Conservation (phyloP, 331 rosid genomes). For the Stylosanthes scabra region DNA sequence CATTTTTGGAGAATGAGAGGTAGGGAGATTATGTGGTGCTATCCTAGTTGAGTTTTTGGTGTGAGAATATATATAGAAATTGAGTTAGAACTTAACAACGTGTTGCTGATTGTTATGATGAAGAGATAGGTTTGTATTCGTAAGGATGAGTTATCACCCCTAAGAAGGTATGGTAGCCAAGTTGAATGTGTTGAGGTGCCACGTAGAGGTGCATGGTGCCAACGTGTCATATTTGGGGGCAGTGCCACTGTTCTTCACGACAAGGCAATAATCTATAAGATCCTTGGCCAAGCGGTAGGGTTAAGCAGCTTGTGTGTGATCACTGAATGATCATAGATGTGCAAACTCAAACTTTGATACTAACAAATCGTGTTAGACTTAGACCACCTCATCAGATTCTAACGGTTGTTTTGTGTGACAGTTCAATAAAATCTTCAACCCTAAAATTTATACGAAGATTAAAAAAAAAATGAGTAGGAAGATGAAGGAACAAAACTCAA, state of each 20-base stretch:
- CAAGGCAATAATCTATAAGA: neutral
- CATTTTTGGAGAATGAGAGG: conserved; percentile 40
- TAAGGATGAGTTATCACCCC: conserved; percentile 20
- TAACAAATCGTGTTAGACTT: neutral
- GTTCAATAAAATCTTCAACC: too few species aligned
- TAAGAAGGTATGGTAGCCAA: conserved; percentile 27
- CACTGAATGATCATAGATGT: neutral
- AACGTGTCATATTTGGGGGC: conserved; percentile 35
- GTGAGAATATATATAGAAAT: conserved; percentile 4
- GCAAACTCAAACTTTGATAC: neutral
- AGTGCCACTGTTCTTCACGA: neutral
- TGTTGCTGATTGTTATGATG: conserved; percentile 12
- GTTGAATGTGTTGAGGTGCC: conserved; percentile 41
- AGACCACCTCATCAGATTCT: neutral
- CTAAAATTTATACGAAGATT: too few species aligned
- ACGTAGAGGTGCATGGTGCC: conserved; percentile 37
- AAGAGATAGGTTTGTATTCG: conserved; percentile 2
- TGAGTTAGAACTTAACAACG: conserved; percentile 26
- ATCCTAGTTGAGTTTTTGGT: neutral
- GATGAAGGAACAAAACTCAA: too few species aligned
- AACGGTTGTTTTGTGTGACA: neutral
- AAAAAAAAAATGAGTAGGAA: too few species aligned
- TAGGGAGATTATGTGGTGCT: neutral
- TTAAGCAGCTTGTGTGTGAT: conserved; percentile 8
- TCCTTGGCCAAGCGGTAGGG: conserved; percentile 40